Evolutionary conservation across 2,329 filamentous ascomycete genomes (phyloP).

Genomic region (Aspergillus pseudoterreus): DNA sequence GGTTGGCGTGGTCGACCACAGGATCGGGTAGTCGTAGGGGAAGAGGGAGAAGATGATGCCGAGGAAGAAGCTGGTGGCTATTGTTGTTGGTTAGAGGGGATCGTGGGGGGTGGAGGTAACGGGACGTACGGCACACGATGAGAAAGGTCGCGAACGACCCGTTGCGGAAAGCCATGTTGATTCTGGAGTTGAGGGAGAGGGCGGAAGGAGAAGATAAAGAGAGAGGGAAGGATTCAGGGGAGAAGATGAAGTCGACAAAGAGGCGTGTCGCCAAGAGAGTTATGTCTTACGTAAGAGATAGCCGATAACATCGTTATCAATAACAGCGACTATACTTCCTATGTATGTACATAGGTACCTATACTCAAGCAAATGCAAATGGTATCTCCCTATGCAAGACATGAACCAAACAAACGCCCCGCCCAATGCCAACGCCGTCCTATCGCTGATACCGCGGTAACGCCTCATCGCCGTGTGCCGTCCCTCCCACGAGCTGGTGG

Average conservation of each 20-base stretch:
- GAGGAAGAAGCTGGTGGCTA: constrained; percentile 93
- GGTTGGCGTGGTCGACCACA: constrained; percentile 43
- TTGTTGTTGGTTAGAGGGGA: constrained; percentile 4
- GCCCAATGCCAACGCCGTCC: constrained; percentile 8
- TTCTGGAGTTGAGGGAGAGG: constrained; percentile 1
- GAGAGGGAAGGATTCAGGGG: constrained; percentile 3
- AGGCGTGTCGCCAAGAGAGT: not conserved
- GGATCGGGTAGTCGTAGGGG: constrained; percentile 68
- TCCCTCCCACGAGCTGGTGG: constrained; percentile 42
- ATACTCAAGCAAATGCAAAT: constrained; percentile 10
- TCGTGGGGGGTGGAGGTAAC: constrained; percentile 1
- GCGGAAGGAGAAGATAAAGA: constrained; percentile 11
- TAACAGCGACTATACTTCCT: no score
- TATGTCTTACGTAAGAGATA: not conserved
- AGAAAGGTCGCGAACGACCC: constrained; percentile 91
- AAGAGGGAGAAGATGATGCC: constrained; percentile 95
- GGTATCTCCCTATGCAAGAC: constrained; percentile 33
- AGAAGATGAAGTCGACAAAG: not conserved
- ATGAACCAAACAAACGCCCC: constrained; percentile 15
- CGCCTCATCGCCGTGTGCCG: constrained; percentile 36
- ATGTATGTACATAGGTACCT: no score
- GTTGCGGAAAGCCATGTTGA: constrained; percentile 34
- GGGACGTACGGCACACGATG: constrained; percentile 82
- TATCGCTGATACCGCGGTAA: constrained; percentile 45
- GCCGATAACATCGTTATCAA: no score